Evolutionary conservation across 2,329 filamentous ascomycete genomes (phyloP), one percentile per base, ranked within the genome.

Genomic region (Intubia oerlemansii): DNA sequence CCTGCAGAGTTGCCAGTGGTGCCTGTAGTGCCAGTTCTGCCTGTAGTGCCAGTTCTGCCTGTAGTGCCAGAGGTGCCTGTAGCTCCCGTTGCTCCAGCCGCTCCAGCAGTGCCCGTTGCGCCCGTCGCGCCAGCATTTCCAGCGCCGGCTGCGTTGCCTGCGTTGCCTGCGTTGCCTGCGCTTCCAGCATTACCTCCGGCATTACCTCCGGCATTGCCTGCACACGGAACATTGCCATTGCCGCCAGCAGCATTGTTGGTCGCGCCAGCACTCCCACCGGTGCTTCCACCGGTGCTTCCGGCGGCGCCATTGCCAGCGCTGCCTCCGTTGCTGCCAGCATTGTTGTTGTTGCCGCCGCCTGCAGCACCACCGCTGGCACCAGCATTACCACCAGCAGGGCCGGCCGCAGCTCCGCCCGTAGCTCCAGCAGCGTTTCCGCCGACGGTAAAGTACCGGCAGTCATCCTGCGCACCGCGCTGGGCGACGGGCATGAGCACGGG

Each of bases 401-500:
- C n/a, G n/a, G n/a, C n/a, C n/a, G n/a, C n/a, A n/a, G n/a, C n/a
- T n/a, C n/a, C n/a, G n/a, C n/a, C n/a, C n/a, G n/a, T n/a, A n/a
- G n/a, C 18, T 6, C 10, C 10, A 19, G 7, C 18, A 19, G 7
- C 29, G 26, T 21, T 33, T 23, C 22, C 36, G 17, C 41, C 45
- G n/a, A 68, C 64, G 25, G 56, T 62, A 42, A 72, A 66, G 41
- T 64, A 64, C 28, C 58, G 51, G 44, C 68, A 74, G 43, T 74
- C 68, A 40, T 75, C 69, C 44, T 73, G 67, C 25, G 63, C 55
- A 47, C 69, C 69, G 46, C 69, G 63, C 50, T 73, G 68, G 31
- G 69, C 68, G 30, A 74, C 60, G 29, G 67, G 66, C 66, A 72
- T 72, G 31, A 70, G 43, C 8, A 71, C 64, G 32, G 66, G 65